Evolutionary conservation across 2,329 filamentous ascomycete species (phyloP).

Genomic region (Exophiala viscosa): DNA sequence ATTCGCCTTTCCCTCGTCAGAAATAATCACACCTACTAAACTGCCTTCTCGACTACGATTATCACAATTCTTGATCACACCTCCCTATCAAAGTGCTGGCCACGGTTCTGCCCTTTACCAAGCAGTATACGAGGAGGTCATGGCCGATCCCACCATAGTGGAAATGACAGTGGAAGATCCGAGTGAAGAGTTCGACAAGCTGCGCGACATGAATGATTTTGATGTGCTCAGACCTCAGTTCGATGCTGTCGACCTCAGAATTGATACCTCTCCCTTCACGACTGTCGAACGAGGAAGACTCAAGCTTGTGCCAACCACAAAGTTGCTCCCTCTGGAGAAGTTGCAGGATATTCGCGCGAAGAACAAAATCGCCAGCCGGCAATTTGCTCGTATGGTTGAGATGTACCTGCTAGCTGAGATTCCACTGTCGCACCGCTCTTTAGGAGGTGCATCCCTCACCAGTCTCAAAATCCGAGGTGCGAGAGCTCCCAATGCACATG

Average conservation of each 20-base stretch:
- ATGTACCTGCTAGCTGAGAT: conserved; percentile 60
- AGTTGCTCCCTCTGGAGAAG: conserved; percentile 51
- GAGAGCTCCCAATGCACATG: conserved; percentile 50
- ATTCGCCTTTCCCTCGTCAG: conserved; percentile 43
- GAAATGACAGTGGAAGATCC: conserved; percentile 95
- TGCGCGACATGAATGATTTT: conserved; percentile 61
- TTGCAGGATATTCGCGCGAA: conserved; percentile 49
- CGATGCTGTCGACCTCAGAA: conserved; percentile 44
- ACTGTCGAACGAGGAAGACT: conserved; percentile 35
- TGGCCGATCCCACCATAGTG: conserved; percentile 63
- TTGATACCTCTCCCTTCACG: conserved; percentile 40
- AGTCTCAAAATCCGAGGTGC: conserved; percentile 47
- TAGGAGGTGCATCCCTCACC: conserved; percentile 49
- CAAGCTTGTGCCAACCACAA: conserved; percentile 47
- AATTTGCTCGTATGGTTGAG: conserved; percentile 61
- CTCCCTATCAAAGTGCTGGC: conserved; percentile 77
- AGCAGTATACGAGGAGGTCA: conserved; percentile 68
- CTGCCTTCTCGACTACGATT: conserved; percentile 77
- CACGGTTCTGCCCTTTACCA: conserved; percentile 79
- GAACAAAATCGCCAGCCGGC: conserved; percentile 58
- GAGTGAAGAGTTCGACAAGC: conserved; percentile 65
- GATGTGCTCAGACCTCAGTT: conserved; percentile 52
- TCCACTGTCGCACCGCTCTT: conserved; percentile 45
- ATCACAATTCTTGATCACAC: conserved; percentile 88
- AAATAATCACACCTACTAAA: conserved; percentile 49